Conservation (phyloP, 2,329 filamentous ascomycete genomes). For the Epichloe gansuensis region DNA sequence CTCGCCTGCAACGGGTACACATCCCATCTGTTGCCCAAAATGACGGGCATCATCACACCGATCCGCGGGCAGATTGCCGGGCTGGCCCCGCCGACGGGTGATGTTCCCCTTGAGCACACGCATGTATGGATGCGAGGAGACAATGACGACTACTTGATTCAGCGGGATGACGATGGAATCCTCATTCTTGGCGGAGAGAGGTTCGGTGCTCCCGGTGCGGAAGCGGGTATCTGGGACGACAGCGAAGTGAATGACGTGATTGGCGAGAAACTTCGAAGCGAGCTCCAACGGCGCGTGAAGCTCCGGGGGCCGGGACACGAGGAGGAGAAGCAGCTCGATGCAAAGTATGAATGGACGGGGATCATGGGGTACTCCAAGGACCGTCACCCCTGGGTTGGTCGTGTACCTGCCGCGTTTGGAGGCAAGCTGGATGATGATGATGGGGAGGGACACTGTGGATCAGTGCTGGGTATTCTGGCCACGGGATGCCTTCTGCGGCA, state of each 20-base stretch:
- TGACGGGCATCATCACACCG: slow-evolving; percentile 62
- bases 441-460: slow-evolving; percentile 40
- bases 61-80: slow-evolving; percentile 62
- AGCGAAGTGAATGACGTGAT: slow-evolving; percentile 41
- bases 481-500: slow-evolving; percentile 66
- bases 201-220: slow-evolving; percentile 32
- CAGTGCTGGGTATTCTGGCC: slow-evolving; percentile 55
- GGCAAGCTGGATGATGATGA: slow-evolving; percentile 25
- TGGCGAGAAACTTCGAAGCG: slow-evolving; percentile 39
- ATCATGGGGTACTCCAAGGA: slow-evolving; percentile 69
- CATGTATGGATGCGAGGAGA: slow-evolving; percentile 44
- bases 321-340: slow-evolving; percentile 32
- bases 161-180: slow-evolving; percentile 45
- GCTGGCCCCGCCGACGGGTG: slow-evolving; percentile 40
- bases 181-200: slow-evolving; percentile 63
- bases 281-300: slow-evolving; percentile 29
- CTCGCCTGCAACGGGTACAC: slow-evolving; percentile 80
- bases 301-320: slow-evolving; percentile 21
- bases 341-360: slow-evolving; percentile 59
- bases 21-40: slow-evolving; percentile 55
- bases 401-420: slow-evolving; percentile 39
- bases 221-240: slow-evolving; percentile 46
- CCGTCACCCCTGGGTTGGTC: slow-evolving; percentile 56
- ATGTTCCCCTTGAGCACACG: slow-evolving; percentile 36
- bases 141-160: slow-evolving; percentile 60